Base-by-base conservation (phyloP, 352 stramenopile genomes). In the Pythium rishiriense region DNA sequence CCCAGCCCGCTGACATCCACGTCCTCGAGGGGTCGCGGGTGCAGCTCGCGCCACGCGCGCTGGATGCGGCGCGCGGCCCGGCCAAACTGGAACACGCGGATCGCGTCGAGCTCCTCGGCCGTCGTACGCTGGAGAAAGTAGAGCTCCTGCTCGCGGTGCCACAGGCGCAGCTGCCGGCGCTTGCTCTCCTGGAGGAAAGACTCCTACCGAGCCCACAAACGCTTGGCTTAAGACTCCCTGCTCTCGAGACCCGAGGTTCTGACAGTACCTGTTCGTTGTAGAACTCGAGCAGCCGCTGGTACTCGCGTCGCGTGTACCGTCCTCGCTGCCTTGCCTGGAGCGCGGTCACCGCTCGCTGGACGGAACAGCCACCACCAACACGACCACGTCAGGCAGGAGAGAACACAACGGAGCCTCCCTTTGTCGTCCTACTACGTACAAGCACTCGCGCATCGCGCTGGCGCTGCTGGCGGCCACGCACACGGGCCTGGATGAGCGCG, bases 51-150 rank as follows among this genome's bases (percentile, higher is more conserved):
- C 79, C 83, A 92, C 50, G 56, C 52, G 29, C 73, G 64, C 51
- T 89, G 79, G 50, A 89, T 86, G 28, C 65, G 3, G 12, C 66
- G 60, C 0, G 81, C 79, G 3, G 69, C 68, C 4, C 76, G 67
- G 4, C 72, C 62, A 43, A 72, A 66, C 68, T 85, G 81, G 26
- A 90, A 83, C 31, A 14, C 49, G 25, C 70, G 71, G 28, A 92
- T 68, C 24, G 42, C 53, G 28, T 87, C 75, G 10, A 87, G 66
- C 37, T 83, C 66, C 22, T 73, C 68, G 29, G 78, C 64, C 10
- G 73, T 84, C 25, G 78, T 90, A 47, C 79, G 68, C 39, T 85
- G 75, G 53, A 93, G 70, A 46, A 91, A 91, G 28, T 82, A 77
- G 15, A 91, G 73, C 25, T 88, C 73, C 42, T 90, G 78, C 58